Evolutionary conservation across 2,329 filamentous ascomycete species (phyloP), one percentile per base, ranked within the genome.

Genomic region (Paradendryphiella salina): DNA sequence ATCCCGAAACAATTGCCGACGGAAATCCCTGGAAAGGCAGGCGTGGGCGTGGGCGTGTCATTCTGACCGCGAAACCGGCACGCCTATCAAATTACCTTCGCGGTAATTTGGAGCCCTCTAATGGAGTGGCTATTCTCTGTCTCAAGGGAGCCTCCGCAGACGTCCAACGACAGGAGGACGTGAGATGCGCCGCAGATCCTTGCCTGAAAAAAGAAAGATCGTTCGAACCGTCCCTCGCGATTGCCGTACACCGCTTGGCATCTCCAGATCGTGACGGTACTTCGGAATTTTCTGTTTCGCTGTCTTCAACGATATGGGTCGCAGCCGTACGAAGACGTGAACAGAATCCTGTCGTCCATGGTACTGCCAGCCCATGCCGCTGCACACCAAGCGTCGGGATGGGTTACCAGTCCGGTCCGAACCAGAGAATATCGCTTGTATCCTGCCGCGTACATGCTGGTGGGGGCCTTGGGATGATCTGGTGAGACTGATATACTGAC

Each of bases 161-260:
- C 34, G 34, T 29, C 34, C 39, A 49, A 40, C 45, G 38, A 42
- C 38, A 31, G 38, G 21, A 46, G 32, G 32, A 23, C 39, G 38
- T 52, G 38, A 43, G 44, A 52, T 46, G 38, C 3, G 14, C 10
- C 50, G 61, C 58, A 53, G 61, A 65, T 63, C 63, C 23, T 63
- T 50, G 46, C 61, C 49, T 10, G 54, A 60, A 37, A 18, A 18
- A 18, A 54, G 47, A 38, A 46, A 40, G 50, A 46, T 41, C 26
- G 34, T 29, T 38, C 14, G 33, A 38, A 15, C 44, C 42, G 31
- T 56, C 45, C 40, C 50, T 58, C 57, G 51, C 53, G 56, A 63
- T 61, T 54, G 44, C 50, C 59, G 35, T 49, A 36, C 46, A 42
- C 31, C 44, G 35, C 57, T 61, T 64, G 59, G 63, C 56, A 44